Evolutionary conservation across 2,329 filamentous ascomycete genomes (phyloP).

Genomic region (Calonectria multiphialidica): DNA sequence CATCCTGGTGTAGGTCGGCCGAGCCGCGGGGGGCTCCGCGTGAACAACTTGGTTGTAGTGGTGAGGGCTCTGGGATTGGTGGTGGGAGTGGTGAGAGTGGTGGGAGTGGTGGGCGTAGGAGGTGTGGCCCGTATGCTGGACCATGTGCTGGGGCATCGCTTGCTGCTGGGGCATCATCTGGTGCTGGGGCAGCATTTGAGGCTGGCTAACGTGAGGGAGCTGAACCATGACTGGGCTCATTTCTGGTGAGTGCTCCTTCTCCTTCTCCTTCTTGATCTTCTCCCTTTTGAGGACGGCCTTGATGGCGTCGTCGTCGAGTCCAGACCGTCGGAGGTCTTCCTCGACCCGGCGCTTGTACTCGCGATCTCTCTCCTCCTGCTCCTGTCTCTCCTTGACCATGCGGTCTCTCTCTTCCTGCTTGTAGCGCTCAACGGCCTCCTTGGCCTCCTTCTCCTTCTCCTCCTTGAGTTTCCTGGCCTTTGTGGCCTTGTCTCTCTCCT

Average conservation of each 20-base stretch:
- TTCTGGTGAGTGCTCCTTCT: slow-evolving; percentile 19
- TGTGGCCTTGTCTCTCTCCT: slow-evolving; percentile 57
- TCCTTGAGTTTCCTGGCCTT: slow-evolving; percentile 62
- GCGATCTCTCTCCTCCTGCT: slow-evolving; percentile 54
- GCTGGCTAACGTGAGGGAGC: slow-evolving; percentile 12
- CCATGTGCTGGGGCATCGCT: not conserved
- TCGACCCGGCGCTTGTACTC: slow-evolving; percentile 68
- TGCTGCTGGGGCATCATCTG: too few relatives aligned
- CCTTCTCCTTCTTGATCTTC: slow-evolving; percentile 54
- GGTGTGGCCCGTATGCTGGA: not conserved
- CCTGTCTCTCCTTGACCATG: slow-evolving; percentile 59
- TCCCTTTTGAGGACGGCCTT: slow-evolving; percentile 70
- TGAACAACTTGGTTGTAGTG: not conserved
- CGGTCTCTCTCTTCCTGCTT: slow-evolving; percentile 60
- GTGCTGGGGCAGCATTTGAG: not conserved
- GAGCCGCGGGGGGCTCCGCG: slow-evolving; percentile 26
- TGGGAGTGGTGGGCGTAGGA: not conserved
- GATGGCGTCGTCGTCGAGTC: slow-evolving; percentile 70
- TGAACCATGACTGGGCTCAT: slow-evolving; percentile 23
- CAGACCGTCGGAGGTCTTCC: slow-evolving; percentile 69
- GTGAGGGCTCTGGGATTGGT: not conserved
- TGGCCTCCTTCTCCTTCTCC: slow-evolving; percentile 62
- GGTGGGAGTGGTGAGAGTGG: not conserved
- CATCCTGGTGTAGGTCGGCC: slow-evolving; percentile 74
- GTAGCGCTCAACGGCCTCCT: slow-evolving; percentile 63